A percentile compares a stretch with the other conserved stretches of the same genome.
phyloP scores from a whole-genome alignment of 2,329 filamentous ascomycete species.

The Penicillium sp. region DNA sequence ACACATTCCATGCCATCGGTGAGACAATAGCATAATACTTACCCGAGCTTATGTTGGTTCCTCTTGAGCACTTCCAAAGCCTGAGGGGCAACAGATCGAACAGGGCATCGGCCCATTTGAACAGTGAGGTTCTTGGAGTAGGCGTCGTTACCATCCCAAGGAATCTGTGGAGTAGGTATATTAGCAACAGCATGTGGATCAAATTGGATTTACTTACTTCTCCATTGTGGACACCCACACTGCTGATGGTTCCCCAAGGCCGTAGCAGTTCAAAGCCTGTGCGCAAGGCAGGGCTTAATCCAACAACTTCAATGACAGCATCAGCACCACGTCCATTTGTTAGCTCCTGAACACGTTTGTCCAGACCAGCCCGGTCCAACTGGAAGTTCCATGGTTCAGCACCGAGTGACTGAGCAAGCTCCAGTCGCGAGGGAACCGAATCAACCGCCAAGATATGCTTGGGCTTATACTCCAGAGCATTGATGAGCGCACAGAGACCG shows the following conservation, averaged over 20 bases:
- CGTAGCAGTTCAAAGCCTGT: conserved; percentile 70
- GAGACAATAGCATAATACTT: conserved; percentile 30
- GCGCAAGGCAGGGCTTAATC: conserved; percentile 65
- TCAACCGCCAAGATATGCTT: conserved; percentile 77
- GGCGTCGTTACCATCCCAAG: conserved; percentile 64
- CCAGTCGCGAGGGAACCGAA: conserved; percentile 70
- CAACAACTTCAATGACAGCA: conserved; percentile 77
- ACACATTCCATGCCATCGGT: not conserved
- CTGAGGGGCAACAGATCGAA: conserved; percentile 66
- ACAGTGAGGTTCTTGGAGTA: conserved; percentile 68
- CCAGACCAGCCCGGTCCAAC: conserved; percentile 63
- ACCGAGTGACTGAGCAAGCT: conserved; percentile 69
- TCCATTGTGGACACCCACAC: conserved; percentile 72
- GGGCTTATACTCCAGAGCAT: conserved; percentile 72
- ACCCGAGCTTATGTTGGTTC: conserved; percentile 67
- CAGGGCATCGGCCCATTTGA: conserved; percentile 75
- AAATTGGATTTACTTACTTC: conserved; percentile 52
- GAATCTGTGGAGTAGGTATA: conserved; percentile 50
- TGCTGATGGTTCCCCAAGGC: conserved; percentile 71
- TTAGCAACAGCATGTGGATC: conserved; percentile 22
- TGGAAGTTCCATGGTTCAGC: conserved; percentile 81
- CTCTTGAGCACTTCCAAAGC: conserved; percentile 64
- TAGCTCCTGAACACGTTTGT: conserved; percentile 68
- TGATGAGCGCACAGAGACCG: conserved; percentile 78
- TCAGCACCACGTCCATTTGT: conserved; percentile 82